Evolutionary conservation across 1,139 yeast genomes (phyloP).

Genomic region (Hyphopichia wangnamkhiaoensis): DNA sequence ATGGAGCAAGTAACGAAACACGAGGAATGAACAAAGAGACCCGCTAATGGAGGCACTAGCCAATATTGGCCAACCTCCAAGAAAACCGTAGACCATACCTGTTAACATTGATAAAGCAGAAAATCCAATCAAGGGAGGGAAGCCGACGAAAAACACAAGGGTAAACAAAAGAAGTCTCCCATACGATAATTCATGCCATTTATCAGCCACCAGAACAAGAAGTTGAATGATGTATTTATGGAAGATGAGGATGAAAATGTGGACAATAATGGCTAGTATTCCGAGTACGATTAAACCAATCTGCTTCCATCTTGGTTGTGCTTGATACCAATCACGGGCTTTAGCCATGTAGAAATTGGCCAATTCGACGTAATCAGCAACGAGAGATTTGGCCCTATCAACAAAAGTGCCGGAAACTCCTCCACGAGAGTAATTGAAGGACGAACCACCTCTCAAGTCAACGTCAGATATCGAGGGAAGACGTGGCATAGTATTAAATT

Average conservation of each 20-base stretch:
- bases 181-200: constrained; percentile 41
- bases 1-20: constrained; percentile 62
- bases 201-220: constrained; percentile 47
- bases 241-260: constrained; percentile 42
- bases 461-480: constrained; percentile 1
- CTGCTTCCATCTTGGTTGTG: constrained; percentile 18
- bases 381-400: neutral
- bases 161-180: constrained; percentile 59
- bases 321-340: constrained; percentile 18
- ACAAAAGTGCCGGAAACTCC: no score
- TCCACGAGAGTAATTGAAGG: no score
- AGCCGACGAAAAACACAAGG: constrained; percentile 47
- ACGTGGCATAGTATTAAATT: constrained; percentile 1
- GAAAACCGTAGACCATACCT: constrained; percentile 85
- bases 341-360: neutral
- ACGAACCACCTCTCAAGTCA: no score
- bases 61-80: constrained; percentile 76
- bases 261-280: constrained; percentile 19
- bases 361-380: neutral
- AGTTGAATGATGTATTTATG: constrained; percentile 47
- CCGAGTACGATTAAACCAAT: constrained; percentile 12
- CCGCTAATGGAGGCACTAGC: constrained; percentile 73
- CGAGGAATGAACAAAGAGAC: constrained; percentile 67
- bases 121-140: constrained; percentile 91
- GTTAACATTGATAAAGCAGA: constrained; percentile 65